Base-by-base conservation (phyloP, 345 rosid genomes). In the Eucalyptus tenuipes region DNA sequence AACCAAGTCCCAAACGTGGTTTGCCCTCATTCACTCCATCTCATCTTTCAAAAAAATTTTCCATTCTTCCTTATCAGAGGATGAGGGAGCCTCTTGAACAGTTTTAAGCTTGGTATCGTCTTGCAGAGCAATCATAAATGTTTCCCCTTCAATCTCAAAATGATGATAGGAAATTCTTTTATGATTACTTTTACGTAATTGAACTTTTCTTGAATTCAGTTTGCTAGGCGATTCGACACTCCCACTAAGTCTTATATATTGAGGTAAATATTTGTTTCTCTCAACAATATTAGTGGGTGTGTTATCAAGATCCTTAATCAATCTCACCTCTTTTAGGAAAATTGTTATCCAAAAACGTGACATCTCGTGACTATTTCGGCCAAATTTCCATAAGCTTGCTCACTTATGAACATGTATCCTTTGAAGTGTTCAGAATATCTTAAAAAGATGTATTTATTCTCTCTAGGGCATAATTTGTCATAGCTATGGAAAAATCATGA, bases 251-350 rank as follows among this genome's bases (percentile, higher is more conserved):
- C 24, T 52, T 52, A 52, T 52, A 3, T 52, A 1, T 52, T 52
- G 55, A 52, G 55, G 10, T 52, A 1, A 52, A 52, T 52, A 0
- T 52, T 1, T 0, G 2, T 52, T 52, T 52, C 24, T 0, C 55
- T 18, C 0, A 0, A 1, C 1, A 52, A 52, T 4, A 18, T 52
- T 52, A 52, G 1, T 52, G 10, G 4, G 2, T 52, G 4, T 52
- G 24, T 18, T 52, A 52, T 52, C 1, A 52, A 3, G 0, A 4
- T 18, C 1, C 18, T n/a, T n/a, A n/a, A n/a, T 52, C 2, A 52
- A 52, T 52, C 0, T 52, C 4, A 0, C 4, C 0, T 3, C 0
- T 18, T 0, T 0, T 52, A 52, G 55, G 24, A 18, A 52, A 52
- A 18, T 52, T 2, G 2, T 18, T 52, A 4, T 52, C 0, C 0